These are phyloP conservation scores for Emydomyces testavorans DNA, from an alignment of 2,329 filamentous ascomycete genomes.

Conservation along the genomic window DNA sequence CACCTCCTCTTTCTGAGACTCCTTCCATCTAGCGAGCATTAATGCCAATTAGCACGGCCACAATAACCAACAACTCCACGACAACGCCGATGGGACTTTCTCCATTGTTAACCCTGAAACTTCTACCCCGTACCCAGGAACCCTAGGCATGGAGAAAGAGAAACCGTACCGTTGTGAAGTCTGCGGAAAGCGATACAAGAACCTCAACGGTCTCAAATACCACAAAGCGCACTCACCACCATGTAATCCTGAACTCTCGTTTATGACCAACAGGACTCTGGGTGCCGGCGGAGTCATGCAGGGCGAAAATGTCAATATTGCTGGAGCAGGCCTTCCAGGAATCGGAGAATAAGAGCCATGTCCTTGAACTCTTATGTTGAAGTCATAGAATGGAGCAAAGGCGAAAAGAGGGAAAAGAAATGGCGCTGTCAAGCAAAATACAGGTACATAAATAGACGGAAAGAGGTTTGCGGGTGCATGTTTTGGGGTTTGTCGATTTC, in stretches of 20 bases:
- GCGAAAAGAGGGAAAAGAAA: conserved; percentile 1
- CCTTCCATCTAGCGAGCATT: conserved; percentile 16
- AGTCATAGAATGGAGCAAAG: not conserved
- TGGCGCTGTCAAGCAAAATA: not conserved
- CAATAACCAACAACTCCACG: conserved; percentile 89
- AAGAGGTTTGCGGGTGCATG: not conserved
- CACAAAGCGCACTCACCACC: conserved; percentile 74
- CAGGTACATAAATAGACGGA: conserved; percentile 2
- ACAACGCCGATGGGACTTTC: conserved; percentile 93
- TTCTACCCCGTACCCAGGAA: conserved; percentile 85
- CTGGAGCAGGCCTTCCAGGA: conserved; percentile 38
- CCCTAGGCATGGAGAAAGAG: conserved; percentile 98
- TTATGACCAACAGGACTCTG: conserved; percentile 37
- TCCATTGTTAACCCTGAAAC: conserved; percentile 97
- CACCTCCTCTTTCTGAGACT: conserved; percentile 2
- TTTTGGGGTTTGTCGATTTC: conserved; percentile 8
- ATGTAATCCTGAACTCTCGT: conserved; percentile 72
- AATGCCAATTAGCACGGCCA: conserved; percentile 59
- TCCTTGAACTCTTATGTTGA: not conserved
- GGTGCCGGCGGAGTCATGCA: conserved; percentile 36
- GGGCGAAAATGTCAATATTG: conserved; percentile 38
- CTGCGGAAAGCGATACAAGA: conserved; percentile 98
- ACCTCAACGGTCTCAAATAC: conserved; percentile 96
- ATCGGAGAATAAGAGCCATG: conserved; percentile 30
- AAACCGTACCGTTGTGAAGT: conserved; percentile 97